phyloP scores from a whole-genome alignment of 371 early-diverging fungal species.

The Mortierella sp. region DNA sequence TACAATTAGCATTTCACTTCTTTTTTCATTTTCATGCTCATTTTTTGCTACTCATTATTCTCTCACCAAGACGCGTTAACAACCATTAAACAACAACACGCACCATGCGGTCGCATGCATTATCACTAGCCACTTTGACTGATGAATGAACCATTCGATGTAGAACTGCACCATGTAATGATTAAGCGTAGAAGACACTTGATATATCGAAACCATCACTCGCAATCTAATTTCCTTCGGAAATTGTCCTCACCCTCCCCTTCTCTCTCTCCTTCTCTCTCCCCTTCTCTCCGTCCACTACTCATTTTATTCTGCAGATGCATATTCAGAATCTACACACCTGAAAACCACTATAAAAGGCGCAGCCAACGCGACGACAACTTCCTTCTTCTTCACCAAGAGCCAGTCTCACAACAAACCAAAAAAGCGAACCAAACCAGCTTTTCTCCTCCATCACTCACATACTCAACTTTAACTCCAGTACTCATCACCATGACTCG shows the following conservation, averaged over 20 bases:
- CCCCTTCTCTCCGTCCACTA: not conserved
- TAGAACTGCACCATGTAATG: not conserved
- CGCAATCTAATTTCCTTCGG: conserved; percentile 12
- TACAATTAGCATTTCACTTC: not conserved
- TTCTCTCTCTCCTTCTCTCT: not conserved
- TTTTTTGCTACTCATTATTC: not conserved
- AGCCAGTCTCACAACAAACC: not conserved
- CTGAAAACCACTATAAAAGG: not conserved
- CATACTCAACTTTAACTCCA: not conserved
- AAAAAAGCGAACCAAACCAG: not conserved
- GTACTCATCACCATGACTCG: conserved; percentile 18
- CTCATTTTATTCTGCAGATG: not conserved
- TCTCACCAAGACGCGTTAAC: not conserved
- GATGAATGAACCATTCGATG: not conserved
- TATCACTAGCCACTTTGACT: not conserved
- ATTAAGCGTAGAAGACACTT: no score
- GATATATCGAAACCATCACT: not conserved
- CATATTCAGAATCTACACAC: not conserved
- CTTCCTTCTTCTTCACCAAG: not conserved
- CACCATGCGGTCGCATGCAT: not conserved
- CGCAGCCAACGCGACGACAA: not conserved
- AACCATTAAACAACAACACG: not conserved
- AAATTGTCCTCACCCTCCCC: conserved; percentile 10
- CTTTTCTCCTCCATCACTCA: not conserved
- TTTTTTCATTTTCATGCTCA: not conserved